These are phyloP conservation scores for Torrubiella hemipterigena DNA, from an alignment of 2,329 filamentous ascomycete genomes.

Conservation along the genomic window DNA sequence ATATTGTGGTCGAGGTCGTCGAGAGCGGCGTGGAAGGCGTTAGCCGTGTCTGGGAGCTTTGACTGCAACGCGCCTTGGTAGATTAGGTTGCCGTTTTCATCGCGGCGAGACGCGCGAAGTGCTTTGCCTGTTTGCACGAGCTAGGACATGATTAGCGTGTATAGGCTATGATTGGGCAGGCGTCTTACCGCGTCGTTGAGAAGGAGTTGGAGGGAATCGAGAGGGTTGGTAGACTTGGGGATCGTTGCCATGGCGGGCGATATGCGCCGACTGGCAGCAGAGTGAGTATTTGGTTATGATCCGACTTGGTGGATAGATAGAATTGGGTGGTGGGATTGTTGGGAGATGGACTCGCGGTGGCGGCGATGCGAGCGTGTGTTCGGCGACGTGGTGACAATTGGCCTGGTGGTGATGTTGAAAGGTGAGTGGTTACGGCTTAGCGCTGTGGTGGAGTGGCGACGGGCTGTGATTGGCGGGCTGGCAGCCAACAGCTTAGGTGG, in stretches of 20 bases:
- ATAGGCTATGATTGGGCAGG: slow-evolving; percentile 1
- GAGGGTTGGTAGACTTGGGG: slow-evolving; percentile 22
- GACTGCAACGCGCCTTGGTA: slow-evolving; percentile 20
- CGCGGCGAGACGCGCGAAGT: slow-evolving; percentile 34
- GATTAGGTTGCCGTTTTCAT: slow-evolving; percentile 26
- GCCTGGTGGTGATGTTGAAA: too few species aligned
- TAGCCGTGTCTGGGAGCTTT: slow-evolving; percentile 34
- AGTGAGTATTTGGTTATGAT: not conserved
- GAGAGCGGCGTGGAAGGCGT: slow-evolving; percentile 37
- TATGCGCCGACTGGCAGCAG: too few species aligned
- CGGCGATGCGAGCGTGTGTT: too few species aligned
- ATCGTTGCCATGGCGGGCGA: slow-evolving; percentile 20
- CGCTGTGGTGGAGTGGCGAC: too few species aligned
- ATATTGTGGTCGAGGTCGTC: slow-evolving; percentile 47
- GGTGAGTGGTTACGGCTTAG: too few species aligned
- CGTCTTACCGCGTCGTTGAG: slow-evolving; percentile 41
- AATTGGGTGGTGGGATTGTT: not conserved
- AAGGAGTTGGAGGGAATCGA: slow-evolving; percentile 38
- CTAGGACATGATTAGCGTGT: slow-evolving; percentile 19
- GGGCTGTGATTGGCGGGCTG: too few species aligned
- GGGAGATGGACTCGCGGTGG: not conserved
- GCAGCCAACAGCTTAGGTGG: too few species aligned
- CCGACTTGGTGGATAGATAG: not conserved
- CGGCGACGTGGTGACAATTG: too few species aligned
- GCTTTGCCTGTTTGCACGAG: slow-evolving; percentile 48